phyloP scores from a whole-genome alignment of 371 early-diverging fungal species.

The Rhizomucor pusillus region DNA sequence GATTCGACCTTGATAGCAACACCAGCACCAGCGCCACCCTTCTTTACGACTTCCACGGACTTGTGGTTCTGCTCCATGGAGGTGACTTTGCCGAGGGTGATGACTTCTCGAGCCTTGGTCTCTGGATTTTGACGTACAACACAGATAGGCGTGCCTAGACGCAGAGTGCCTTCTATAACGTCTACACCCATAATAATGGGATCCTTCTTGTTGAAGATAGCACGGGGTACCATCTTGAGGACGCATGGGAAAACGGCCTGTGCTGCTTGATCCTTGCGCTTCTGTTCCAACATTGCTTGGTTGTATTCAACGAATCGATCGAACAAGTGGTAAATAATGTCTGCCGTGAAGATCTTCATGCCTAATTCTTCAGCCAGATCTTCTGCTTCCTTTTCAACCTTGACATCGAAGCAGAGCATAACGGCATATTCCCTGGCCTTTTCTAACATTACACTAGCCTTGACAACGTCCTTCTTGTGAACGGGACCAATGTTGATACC shows the following conservation, averaged over 20 bases:
- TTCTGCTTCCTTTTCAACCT: conserved; percentile 95
- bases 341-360: conserved; percentile 95
- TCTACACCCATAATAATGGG: conserved; percentile 99
- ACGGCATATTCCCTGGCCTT: conserved; percentile 88
- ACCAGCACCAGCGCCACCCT: conserved; percentile 83
- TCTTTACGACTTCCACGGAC: conserved; percentile 77
- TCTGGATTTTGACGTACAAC: conserved; percentile 83
- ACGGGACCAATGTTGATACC: conserved; percentile 99
- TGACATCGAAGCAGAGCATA: conserved; percentile 99
- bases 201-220: conserved; percentile 95
- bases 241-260: conserved; percentile 97
- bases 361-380: conserved; percentile 93
- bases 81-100: conserved; percentile 90
- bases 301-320: conserved; percentile 92
- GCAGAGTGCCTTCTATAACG: conserved; percentile 92
- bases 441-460: conserved; percentile 93
- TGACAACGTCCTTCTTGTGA: conserved; percentile 97
- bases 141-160: conserved; percentile 95
- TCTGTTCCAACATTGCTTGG: conserved; percentile 75
- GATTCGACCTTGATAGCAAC: conserved; percentile 98
- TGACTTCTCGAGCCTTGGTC: conserved; percentile 68
- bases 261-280: conserved; percentile 86
- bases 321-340: conserved; percentile 99
- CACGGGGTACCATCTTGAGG: conserved; percentile 92
- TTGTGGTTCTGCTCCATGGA: conserved; percentile 98